These are phyloP conservation scores for Mycena amicta DNA, from an alignment of 768 basidiomycete genomes.

Conservation along the genomic window DNA sequence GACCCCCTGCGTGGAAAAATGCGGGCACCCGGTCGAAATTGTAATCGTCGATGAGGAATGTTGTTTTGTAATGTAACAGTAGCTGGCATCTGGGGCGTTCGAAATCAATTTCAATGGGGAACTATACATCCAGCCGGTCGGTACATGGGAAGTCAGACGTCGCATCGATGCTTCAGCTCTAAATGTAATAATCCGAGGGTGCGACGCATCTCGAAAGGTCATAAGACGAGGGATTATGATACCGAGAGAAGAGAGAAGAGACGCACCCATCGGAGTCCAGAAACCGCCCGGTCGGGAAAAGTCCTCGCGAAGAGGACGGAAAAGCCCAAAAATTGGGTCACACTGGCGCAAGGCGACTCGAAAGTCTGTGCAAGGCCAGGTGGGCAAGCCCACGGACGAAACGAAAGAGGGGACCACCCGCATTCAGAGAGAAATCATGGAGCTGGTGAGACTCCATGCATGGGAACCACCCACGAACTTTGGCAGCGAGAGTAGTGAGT, in stretches of 20 bases:
- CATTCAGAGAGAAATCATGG: neutral
- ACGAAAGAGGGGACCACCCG: neutral
- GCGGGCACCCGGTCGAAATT: slow-evolving; percentile 16
- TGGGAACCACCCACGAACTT: neutral
- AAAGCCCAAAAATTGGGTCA: slow-evolving; percentile 5
- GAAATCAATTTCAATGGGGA: no score
- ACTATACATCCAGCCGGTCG: no score
- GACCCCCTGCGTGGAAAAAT: slow-evolving; percentile 17
- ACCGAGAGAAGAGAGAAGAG: neutral
- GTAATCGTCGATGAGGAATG: neutral
- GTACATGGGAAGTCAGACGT: no score
- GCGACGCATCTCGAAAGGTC: no score
- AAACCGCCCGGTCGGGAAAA: neutral
- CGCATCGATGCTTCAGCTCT: no score
- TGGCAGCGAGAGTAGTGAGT: neutral
- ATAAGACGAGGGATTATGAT: no score
- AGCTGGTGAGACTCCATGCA: neutral
- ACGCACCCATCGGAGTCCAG: neutral
- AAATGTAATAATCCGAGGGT: no score
- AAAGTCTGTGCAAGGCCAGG: neutral
- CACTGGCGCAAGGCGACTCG: neutral
- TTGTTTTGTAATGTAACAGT: no score
- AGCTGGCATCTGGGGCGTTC: no score
- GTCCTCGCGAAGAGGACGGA: slow-evolving; percentile 3
- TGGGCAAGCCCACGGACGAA: neutral